These are phyloP conservation scores for Marasmius fiardii DNA, from an alignment of 1,284 basidiomycete genomes.

Conservation along the genomic window DNA sequence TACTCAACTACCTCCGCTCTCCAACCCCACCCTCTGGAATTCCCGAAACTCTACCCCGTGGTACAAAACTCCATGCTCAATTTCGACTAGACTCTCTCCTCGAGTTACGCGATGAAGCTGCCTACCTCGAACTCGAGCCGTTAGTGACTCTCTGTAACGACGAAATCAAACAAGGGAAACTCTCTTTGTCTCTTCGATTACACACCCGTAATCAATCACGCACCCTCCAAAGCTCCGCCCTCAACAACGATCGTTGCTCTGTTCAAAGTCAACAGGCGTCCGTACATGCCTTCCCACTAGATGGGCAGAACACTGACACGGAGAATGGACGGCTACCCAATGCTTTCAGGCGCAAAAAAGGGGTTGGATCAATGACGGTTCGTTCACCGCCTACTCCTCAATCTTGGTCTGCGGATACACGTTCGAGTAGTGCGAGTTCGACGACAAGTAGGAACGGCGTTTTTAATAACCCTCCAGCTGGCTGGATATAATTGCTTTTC, in stretches of 20 bases:
- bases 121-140: slow-evolving; percentile 61
- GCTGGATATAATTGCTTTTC: slow-evolving; percentile 40
- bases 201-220: slow-evolving; percentile 29
- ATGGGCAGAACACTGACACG: slow-evolving; percentile 24
- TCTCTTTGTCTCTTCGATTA: slow-evolving; percentile 23
- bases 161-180: slow-evolving; percentile 52
- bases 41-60: slow-evolving; percentile 56
- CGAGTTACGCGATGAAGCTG: slow-evolving; percentile 72
- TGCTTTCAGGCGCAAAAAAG: not conserved
- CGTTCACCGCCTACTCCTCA: slow-evolving; percentile 34
- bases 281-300: slow-evolving; percentile 39
- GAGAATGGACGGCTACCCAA: slow-evolving; percentile 8
- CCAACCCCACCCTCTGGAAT: slow-evolving; percentile 38
- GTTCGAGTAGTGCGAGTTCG: slow-evolving; percentile 10
- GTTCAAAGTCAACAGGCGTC: slow-evolving; percentile 45
- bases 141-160: slow-evolving; percentile 60
- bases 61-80: slow-evolving; percentile 46
- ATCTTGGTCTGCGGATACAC: slow-evolving; percentile 28
- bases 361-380: not conserved
- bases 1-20: slow-evolving; percentile 67
- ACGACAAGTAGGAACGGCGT: slow-evolving; percentile 23
- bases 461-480: slow-evolving; percentile 36
- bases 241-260: slow-evolving; percentile 21
- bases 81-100: slow-evolving; percentile 59
- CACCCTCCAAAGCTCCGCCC: slow-evolving; percentile 18